Evolutionary conservation across 768 basidiomycete species (phyloP), one percentile per base, ranked within the genome.

Genomic region (Candolleomyces efflorescens): DNA sequence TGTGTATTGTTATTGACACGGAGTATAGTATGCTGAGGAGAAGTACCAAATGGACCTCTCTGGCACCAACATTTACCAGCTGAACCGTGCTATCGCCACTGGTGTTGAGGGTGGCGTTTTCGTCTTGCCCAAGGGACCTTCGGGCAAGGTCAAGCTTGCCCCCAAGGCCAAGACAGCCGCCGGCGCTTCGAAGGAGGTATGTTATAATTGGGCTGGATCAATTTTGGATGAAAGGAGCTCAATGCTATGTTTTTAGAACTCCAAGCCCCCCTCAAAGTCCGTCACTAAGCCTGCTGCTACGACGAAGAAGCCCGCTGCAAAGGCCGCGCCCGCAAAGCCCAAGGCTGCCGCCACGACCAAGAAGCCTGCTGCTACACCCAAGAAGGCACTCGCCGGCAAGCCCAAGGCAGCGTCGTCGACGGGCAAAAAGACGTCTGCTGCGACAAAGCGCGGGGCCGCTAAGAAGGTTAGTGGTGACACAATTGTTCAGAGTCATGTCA

Each of bases 21-120:
- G 26, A 48, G 12, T 27, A 15, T 60, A 94, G 91, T 96, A 75
- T 71, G 87, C 94, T 50, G 89, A 92, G 70, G 85, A 91, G 63
- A 84, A 81, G 63, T 95, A 92, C 78, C 79, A 83, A 61, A 73
- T 96, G 61, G 84, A 86, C 63, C 82, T 88, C 63, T 24, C 43
- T 10, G 78, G 84, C 47, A 75, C 84, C 24, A 87, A 90, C 72
- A 71, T 81, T 64, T 84, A 80, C 59, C 87, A 89, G 71, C 77
- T 95, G 68, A 84, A 83, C 65, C 82, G 81, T 58, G 90, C 91
- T 58, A 90, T 94, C 70, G 72, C 80, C 44, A 72, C 76, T 53
- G 92, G 92, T 50, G 81, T 82, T 37, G 87, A 90, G 69, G 52
- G 45, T 26, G 74, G 73, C 15, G 61, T 73, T 11, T 77, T 76